phyloP scores from a whole-genome alignment of 2,329 filamentous ascomycete genomes.

The Penicillium sp. region DNA sequence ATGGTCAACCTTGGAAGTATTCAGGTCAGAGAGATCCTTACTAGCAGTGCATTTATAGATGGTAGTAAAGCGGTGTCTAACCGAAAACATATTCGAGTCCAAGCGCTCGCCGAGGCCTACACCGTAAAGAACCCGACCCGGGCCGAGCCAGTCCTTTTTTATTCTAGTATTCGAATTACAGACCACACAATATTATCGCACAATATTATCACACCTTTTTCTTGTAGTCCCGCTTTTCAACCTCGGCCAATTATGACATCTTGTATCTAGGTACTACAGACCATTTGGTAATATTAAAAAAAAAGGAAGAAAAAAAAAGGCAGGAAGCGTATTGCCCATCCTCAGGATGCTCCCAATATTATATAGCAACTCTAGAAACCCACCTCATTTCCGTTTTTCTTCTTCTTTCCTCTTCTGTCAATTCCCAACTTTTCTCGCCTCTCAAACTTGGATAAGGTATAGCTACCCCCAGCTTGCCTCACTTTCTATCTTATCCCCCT shows the following conservation, averaged over 20 bases:
- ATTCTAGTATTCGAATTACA: not conserved
- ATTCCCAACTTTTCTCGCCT: not conserved
- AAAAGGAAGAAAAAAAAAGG: conserved; percentile 1
- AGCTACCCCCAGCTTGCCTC: conserved; percentile 15
- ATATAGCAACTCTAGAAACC: conserved; percentile 17
- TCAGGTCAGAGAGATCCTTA: not conserved
- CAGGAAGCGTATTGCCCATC: not conserved
- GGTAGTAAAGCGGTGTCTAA: not conserved
- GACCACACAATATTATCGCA: not conserved
- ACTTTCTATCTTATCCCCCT: not conserved
- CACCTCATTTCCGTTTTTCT: not conserved
- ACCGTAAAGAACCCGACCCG: not conserved
- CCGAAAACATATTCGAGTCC: not conserved
- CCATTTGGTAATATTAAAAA: conserved; percentile 3
- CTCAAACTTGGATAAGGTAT: conserved; percentile 1
- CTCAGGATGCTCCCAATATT: not conserved
- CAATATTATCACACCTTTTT: not conserved
- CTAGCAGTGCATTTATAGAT: not conserved
- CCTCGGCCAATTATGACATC: not conserved
- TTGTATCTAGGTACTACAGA: not conserved
- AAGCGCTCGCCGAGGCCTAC: not conserved
- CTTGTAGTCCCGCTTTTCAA: not conserved
- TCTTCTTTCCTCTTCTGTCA: conserved; percentile 3
- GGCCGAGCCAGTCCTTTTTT: not conserved
- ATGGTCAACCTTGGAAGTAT: not conserved